Evolutionary conservation across 1,139 yeast species (phyloP), one percentile per base, ranked within the genome.

Genomic region (Pneumocystis canis): DNA sequence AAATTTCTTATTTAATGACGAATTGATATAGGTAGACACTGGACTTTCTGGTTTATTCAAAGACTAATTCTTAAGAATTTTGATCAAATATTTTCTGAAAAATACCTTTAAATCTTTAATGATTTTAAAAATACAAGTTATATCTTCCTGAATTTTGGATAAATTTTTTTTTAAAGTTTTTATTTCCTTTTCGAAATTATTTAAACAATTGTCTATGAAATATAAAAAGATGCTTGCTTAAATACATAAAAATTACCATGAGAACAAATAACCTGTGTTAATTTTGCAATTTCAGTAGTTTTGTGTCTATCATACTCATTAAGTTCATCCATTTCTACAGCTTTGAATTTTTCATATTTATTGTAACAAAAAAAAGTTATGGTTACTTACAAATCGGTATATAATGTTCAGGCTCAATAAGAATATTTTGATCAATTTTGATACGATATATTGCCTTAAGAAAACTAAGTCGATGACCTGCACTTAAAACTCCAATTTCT

Each of bases 381-480:
- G 25, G 31, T 7, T 54, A 32, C 65, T 57, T 61, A 59, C 65
- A 39, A 31, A 65, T 54, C 9, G 71, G 71, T 11, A 68, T 65
- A 56, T 62, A 75, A 59, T 72, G 69, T 39, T 72, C 73, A 4
- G 69, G 67, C 31, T 71, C 75, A 14, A 72, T 61, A 5, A 70
- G 70, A 32, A 72, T 65, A 32, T 70, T 68, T 41, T 73, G 73
- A 32, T 69, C 68, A 3, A 66, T 66, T 40, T 71, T 70, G 58
- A 74, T 66, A 40, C 70, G 69, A 67, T 75, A 74, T 32, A 76
- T 71, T 28, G 75, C 73, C 63, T 71, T 71, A 47, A 77, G 70
- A 28, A 77, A 71, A 41, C 69, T 70, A 39, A 77, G 68, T 30
- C 79, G 71, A 66, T 77, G 79, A 61, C 80, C 79, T 3, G 76